Base-by-base conservation (phyloP, 208 protist genomes). In the Strigomonas oncopelti region DNA sequence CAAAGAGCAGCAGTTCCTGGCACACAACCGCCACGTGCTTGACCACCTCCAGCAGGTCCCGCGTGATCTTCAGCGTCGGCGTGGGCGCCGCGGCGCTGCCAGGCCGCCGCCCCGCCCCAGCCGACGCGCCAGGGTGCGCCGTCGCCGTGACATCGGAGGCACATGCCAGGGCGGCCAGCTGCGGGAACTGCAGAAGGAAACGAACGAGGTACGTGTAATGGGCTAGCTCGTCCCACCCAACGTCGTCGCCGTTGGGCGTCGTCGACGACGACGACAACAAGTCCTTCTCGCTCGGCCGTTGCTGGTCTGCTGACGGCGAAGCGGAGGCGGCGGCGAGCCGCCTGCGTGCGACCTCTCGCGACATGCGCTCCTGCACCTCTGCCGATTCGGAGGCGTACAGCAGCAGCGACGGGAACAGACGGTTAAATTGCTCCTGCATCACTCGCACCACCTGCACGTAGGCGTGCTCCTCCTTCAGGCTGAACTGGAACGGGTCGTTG, bases 161-260 rank as follows among this genome's bases (percentile, higher is more conserved):
- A 62, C 87, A 90, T 24, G 77, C 83, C 42, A 96, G 66, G 24
- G 81, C 74, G 27, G 85, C 77, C 7, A 96, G 65, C 71, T 96
- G 90, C 34, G 90, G 90, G 54, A 91, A 83, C 36, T 96, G 90
- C 29, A 87, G 77, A 36, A 93, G 82, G 34, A 96, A 83, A 9
- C 90, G 87, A 8, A 92, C 81, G 16, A 96, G 75, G 64, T 93
- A 93, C 14, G 72, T 74, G 55, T 87, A 83, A 65, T 96, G 90
- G 1, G 27, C 36, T 60, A 24, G 20, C n/a, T 13, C 34, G 22
- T 24, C 54, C 59, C 56, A 51, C 38, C 53, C 31, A 18, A 29
- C 32, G 32, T 38, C 13, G 14, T 56, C 54, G 18, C 13, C n/a
- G n/a, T 11, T 27, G 59, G 3, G 3, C 3, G 34, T 13, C 7